A percentile compares a stretch with the other conserved stretches of the same genome.
phyloP scores from a whole-genome alignment of 306 rosid genomes.

The Mimosa pudica region DNA sequence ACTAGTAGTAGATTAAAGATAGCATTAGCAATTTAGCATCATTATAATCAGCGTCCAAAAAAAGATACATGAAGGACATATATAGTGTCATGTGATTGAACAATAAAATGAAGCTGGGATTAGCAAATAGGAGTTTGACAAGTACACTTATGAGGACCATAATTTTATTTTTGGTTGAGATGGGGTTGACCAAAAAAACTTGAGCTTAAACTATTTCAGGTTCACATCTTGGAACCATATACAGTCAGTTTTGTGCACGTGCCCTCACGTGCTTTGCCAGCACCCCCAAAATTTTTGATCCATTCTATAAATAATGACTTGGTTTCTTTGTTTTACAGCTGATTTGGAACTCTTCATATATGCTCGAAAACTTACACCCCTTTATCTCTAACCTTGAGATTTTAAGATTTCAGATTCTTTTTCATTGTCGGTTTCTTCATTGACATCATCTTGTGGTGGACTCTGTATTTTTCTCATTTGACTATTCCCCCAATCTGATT shows the following conservation, averaged over 20 bases:
- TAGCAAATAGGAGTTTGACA: background rate
- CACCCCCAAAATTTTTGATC: conserved; percentile 7
- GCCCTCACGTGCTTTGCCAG: conserved; percentile 49
- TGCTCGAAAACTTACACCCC: background rate
- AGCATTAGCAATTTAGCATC: too few species aligned
- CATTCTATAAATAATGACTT: background rate
- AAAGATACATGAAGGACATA: too few species aligned
- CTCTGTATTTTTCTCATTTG: background rate
- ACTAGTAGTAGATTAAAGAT: too few species aligned
- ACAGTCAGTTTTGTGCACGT: conserved; percentile 43
- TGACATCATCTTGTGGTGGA: background rate
- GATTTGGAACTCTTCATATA: background rate
- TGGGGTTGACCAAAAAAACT: background rate
- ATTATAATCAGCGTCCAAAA: too few species aligned
- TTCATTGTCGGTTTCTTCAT: too few species aligned
- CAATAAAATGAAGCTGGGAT: too few species aligned
- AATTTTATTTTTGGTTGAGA: too few species aligned
- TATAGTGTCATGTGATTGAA: too few species aligned
- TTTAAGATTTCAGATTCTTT: too few species aligned
- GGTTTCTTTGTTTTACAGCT: background rate
- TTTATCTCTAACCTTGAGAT: background rate
- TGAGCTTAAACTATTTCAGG: conserved; percentile 17
- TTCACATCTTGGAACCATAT: conserved; percentile 9
- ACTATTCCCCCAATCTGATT: background rate
- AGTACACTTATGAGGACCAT: background rate